Evolutionary conservation across 1,284 basidiomycete species (phyloP), one percentile per base, ranked within the genome.

Genomic region (Microbotryum violaceum): DNA sequence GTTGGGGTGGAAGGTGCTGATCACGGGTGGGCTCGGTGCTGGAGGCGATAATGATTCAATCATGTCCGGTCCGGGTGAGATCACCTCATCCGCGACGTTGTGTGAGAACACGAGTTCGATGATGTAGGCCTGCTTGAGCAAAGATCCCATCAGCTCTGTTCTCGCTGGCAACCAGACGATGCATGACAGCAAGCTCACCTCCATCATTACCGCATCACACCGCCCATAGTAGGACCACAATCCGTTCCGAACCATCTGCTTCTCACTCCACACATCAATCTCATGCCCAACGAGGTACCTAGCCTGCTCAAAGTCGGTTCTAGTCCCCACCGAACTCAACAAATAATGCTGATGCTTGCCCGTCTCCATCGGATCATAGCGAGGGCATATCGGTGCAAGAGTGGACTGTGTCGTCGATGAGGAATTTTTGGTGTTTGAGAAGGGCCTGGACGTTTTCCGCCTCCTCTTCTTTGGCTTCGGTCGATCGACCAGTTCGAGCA

Each of bases 401-500:
- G n/a, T 12, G 6, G 48, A 29, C 3, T 25, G 46, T 29, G 27
- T 58, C 31, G 27, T 56, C 21, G 20, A 46, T 42, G 31, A 64
- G 37, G 27, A 50, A 31, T 20, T 57, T 50, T 58, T 63, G 58
- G 18, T 58, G 45, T 27, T 46, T 42, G 21, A 23, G 51, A 16
- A 44, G 48, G 31, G n/a, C 16, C 2, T n/a, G 33, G 45, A 37
- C 50, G 46, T n/a, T 23, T 37, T 20, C 42, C 29, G 45, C 10
- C 18, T 29, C 21, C 18, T 48, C 21, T 27, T 47, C 23, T 23
- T n/a, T n/a, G 23, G 21, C 18, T 23, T 47, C 3, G 33, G 33
- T 44, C 8, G 25, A 25, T 25, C 25, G 12, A 25, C 14, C 16
- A 29, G 18, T 21, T 49, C 21, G 29, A 97, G 78, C n/a, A 91